Conservation (phyloP, 83 land plant species). For the Isoetes engelmannii region DNA sequence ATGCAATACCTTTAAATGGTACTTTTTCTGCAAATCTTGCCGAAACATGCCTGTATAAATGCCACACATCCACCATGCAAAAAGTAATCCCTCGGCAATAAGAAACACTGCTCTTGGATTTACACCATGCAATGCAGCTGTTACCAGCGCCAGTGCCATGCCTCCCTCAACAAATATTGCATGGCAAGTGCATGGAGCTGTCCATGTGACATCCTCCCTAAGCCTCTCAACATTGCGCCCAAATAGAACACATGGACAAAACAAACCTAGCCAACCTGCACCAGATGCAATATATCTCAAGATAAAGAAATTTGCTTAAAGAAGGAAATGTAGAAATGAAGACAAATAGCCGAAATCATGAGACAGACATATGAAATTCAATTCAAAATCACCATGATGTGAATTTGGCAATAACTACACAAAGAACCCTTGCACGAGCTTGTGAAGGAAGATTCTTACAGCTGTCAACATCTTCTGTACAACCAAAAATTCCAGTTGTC, state of each 20-base stretch:
- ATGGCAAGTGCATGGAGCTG: constrained; percentile 71
- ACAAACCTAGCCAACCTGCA: constrained; percentile 75
- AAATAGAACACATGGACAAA: constrained; percentile 85
- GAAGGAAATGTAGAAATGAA: background rate
- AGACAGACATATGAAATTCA: background rate
- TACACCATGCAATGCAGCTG: constrained; percentile 56
- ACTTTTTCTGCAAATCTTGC: constrained; percentile 75
- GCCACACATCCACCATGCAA: constrained; percentile 98
- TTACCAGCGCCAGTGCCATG: constrained; percentile 61
- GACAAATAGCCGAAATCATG: background rate
- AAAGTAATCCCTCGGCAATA: constrained; percentile 68
- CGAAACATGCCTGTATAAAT: constrained; percentile 80
- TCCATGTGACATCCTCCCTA: constrained; percentile 68
- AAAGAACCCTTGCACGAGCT: background rate
- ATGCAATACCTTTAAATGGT: constrained; percentile 67
- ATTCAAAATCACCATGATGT: background rate
- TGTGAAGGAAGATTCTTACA: constrained; percentile 35
- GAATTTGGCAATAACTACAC: background rate
- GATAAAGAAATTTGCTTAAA: background rate
- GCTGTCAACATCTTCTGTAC: constrained; percentile 69
- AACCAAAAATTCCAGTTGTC: constrained; percentile 88
- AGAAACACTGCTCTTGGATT: constrained; percentile 63
- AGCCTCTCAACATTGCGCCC: constrained; percentile 73
- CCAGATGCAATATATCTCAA: background rate
- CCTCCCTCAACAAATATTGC: constrained; percentile 92